phyloP scores from a whole-genome alignment of 2,329 filamentous ascomycete species.

The Neonectria ditissima region DNA sequence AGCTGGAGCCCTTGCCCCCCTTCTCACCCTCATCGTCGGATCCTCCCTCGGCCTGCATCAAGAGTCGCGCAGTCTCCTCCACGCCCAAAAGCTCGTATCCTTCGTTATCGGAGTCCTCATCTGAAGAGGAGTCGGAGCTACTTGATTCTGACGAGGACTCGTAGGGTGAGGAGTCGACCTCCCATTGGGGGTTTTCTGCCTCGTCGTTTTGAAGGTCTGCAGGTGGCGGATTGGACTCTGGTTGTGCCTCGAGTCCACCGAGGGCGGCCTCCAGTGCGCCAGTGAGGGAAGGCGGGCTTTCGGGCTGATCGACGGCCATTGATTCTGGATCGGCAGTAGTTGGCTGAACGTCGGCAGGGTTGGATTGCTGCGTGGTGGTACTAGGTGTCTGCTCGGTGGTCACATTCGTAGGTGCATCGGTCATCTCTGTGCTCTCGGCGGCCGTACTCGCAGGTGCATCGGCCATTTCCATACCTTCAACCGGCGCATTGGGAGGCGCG shows the following conservation, averaged over 20 bases:
- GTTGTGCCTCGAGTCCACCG: conserved; percentile 50
- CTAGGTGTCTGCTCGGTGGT: conserved; percentile 18
- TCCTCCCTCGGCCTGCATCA: conserved; percentile 85
- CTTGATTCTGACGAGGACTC: conserved; percentile 73
- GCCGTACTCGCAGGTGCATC: conserved; percentile 24
- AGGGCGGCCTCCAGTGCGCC: conserved; percentile 59
- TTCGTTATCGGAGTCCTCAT: conserved; percentile 69
- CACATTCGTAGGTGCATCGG: conserved; percentile 22
- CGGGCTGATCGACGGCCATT: conserved; percentile 53
- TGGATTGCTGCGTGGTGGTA: conserved; percentile 12
- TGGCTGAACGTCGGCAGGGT: conserved; percentile 20
- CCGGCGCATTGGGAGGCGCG: conserved; percentile 16
- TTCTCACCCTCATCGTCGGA: conserved; percentile 80
- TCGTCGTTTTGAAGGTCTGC: conserved; percentile 49
- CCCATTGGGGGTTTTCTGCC: conserved; percentile 80
- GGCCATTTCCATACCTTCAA: conserved; percentile 35
- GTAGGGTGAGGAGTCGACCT: conserved; percentile 81
- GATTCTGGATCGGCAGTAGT: conserved; percentile 44
- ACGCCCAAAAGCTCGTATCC: conserved; percentile 80
- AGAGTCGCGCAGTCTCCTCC: conserved; percentile 83
- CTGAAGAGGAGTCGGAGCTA: conserved; percentile 70
- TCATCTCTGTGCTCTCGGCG: conserved; percentile 33
- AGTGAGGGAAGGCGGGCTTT: conserved; percentile 54
- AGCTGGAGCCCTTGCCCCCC: conserved; percentile 53
- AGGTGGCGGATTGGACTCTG: conserved; percentile 26